Percentiles rank a stretch among this genome's conserved stretches.
Conservation (phyloP, 441 rosid genomes). For the Corymbia citriodora region DNA sequence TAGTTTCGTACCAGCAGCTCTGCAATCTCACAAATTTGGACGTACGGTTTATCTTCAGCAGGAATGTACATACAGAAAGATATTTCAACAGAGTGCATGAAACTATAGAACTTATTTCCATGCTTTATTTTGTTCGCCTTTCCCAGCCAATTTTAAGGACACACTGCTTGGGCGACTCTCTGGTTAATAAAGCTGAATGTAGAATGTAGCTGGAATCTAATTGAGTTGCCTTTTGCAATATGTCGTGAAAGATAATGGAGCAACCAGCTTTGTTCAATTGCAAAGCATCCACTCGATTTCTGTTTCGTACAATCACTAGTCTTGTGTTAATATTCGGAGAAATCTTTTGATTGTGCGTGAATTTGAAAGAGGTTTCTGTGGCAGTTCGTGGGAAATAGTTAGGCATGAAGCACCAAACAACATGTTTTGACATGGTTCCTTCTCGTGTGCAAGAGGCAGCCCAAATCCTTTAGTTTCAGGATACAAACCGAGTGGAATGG, state of each 20-base stretch:
- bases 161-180: neutral
- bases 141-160: neutral
- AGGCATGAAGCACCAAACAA: neutral
- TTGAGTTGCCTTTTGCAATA: neutral
- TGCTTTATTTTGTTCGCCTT: neutral
- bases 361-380: neutral
- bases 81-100: neutral
- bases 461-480: neutral
- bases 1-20: neutral
- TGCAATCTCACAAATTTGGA: neutral
- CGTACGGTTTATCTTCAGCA: neutral
- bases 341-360: neutral
- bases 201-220: neutral
- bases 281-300: neutral
- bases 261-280: neutral
- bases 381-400: neutral
- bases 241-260: neutral
- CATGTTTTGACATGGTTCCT: neutral
- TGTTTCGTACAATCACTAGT: neutral
- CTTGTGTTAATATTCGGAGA: neutral
- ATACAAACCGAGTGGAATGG: neutral
- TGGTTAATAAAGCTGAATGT: neutral
- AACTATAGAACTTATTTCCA: neutral
- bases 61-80: neutral
- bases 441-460: neutral